Percentiles rank a stretch among this genome's conserved stretches.
These are phyloP conservation scores for Sarcocystis neurona DNA, from an alignment of 169 alveolate genomes.

Conservation along the genomic window DNA sequence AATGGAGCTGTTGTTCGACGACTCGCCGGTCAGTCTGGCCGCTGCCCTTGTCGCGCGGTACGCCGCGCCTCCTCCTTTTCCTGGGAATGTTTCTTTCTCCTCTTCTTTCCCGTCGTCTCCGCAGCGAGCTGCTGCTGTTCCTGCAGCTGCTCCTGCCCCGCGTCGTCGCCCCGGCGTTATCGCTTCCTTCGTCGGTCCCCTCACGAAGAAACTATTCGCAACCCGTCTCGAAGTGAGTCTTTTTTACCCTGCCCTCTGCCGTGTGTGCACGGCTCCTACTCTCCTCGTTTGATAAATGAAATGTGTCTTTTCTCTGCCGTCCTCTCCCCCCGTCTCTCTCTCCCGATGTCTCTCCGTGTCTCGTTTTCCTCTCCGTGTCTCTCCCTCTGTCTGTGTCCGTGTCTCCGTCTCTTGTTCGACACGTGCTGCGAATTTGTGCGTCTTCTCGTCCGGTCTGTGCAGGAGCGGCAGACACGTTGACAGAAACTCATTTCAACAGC, in stretches of 20 bases:
- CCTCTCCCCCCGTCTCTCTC: too few relatives aligned
- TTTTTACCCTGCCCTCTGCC: too few relatives aligned
- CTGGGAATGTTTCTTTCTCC: not conserved
- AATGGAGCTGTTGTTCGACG: conserved; percentile 17
- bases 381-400: not conserved
- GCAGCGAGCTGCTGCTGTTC: not conserved
- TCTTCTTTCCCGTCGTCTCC: not conserved
- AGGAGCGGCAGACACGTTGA: not conserved
- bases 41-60: conserved; percentile 12
- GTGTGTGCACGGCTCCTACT: too few relatives aligned
- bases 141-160: not conserved
- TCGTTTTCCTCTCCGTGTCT: too few relatives aligned
- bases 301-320: too few relatives aligned
- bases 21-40: not conserved
- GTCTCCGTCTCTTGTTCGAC: too few relatives aligned
- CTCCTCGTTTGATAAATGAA: too few relatives aligned
- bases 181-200: too few relatives aligned
- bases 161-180: not conserved
- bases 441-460: not conserved
- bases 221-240: too few relatives aligned
- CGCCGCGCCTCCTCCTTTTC: not conserved
- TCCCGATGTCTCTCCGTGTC: too few relatives aligned
- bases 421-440: too few relatives aligned
- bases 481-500: not conserved
- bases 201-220: too few relatives aligned